phyloP scores from a whole-genome alignment of 2,329 filamentous ascomycete species.

The Arthrinium puccinioides region DNA sequence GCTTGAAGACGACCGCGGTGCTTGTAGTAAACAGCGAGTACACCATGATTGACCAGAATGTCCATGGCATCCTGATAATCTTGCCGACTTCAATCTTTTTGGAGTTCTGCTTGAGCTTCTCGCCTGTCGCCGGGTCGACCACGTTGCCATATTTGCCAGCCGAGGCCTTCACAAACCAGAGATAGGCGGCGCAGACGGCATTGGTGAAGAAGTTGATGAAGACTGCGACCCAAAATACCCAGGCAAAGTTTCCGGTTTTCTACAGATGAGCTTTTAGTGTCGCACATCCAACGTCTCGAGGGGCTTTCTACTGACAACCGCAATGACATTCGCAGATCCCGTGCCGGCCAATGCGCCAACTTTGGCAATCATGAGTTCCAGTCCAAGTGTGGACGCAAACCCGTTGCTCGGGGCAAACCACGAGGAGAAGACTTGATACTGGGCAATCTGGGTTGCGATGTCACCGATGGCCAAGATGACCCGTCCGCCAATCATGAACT shows the following conservation, averaged over 20 bases:
- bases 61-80: constrained; percentile 51
- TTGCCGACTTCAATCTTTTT: constrained; percentile 49
- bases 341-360: constrained; percentile 55
- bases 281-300: background rate
- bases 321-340: constrained; percentile 52
- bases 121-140: constrained; percentile 46
- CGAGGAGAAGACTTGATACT: constrained; percentile 58
- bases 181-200: constrained; percentile 43
- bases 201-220: constrained; percentile 61
- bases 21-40: constrained; percentile 55
- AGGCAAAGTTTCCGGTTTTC: constrained; percentile 51
- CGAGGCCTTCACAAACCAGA: constrained; percentile 45
- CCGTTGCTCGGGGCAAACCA: constrained; percentile 57
- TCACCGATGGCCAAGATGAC: constrained; percentile 53
- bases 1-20: constrained; percentile 43
- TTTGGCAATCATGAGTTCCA: constrained; percentile 54
- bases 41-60: constrained; percentile 46
- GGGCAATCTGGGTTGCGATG: constrained; percentile 55
- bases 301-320: constrained; percentile 24
- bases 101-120: constrained; percentile 52
- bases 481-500: constrained; percentile 52
- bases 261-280: constrained; percentile 12
- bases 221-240: constrained; percentile 55
- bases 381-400: constrained; percentile 53
- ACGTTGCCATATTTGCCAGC: constrained; percentile 38